phyloP scores from a whole-genome alignment of 2,329 filamentous ascomycete species.

The Thielaviopsis ethacetica region DNA sequence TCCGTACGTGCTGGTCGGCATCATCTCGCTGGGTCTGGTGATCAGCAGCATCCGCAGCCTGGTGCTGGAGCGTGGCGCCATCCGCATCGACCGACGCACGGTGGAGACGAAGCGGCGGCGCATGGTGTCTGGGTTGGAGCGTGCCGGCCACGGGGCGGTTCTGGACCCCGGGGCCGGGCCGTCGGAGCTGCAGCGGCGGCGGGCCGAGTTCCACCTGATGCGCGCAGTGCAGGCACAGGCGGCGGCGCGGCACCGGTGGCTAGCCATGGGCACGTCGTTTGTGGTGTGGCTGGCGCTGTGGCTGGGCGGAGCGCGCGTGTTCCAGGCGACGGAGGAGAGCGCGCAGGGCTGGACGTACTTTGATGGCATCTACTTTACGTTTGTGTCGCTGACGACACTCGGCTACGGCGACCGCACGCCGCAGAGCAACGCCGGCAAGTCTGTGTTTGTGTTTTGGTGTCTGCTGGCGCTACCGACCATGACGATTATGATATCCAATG shows the following conservation, averaged over 20 bases:
- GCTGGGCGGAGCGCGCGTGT: conserved; percentile 65
- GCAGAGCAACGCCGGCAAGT: conserved; percentile 58
- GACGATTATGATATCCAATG: conserved; percentile 71
- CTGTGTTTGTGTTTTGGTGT: conserved; percentile 91
- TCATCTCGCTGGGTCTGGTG: conserved; percentile 71
- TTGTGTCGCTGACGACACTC: conserved; percentile 67
- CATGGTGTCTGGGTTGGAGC: conserved; percentile 28
- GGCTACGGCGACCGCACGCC: conserved; percentile 74
- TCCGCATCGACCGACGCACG: conserved; percentile 37
- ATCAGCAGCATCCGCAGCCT: conserved; percentile 61
- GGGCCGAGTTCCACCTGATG: conserved; percentile 65
- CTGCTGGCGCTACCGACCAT: conserved; percentile 73
- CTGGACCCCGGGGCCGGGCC: conserved; percentile 25
- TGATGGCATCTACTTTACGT: conserved; percentile 70
- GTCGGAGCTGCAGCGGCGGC: conserved; percentile 41
- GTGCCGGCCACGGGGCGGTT: conserved; percentile 28
- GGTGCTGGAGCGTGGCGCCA: conserved; percentile 40
- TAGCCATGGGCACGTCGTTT: conserved; percentile 50
- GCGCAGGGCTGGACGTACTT: conserved; percentile 60
- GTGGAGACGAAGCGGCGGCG: conserved; percentile 40
- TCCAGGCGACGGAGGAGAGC: conserved; percentile 34
- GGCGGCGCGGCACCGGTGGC: conserved; percentile 53
- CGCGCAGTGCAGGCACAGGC: conserved; percentile 57
- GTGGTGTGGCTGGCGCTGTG: conserved; percentile 58
- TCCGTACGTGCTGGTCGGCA: conserved; percentile 68